Percentiles rank a stretch among this genome's conserved stretches.
phyloP scores from a whole-genome alignment of 169 alveolate genomes.

The Plasmodium reichenowi region DNA sequence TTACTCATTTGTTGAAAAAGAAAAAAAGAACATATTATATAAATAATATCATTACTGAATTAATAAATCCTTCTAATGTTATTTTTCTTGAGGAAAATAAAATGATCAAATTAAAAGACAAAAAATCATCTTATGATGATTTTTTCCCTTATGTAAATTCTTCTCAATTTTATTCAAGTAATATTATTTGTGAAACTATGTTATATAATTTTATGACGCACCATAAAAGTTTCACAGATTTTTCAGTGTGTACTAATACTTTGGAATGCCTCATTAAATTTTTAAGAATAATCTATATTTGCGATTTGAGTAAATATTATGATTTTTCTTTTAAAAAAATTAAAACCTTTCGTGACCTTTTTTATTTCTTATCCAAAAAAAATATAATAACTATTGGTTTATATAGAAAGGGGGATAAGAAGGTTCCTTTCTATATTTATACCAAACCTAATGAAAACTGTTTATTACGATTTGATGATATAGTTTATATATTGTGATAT shows the following conservation, averaged over 20 bases:
- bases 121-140: slow-evolving; percentile 70
- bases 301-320: slow-evolving; percentile 41
- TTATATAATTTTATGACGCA: slow-evolving; percentile 61
- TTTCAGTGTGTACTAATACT: slow-evolving; percentile 69
- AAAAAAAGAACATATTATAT: slow-evolving; percentile 36
- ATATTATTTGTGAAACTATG: slow-evolving; percentile 71
- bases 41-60: slow-evolving; percentile 72
- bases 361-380: slow-evolving; percentile 44
- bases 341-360: slow-evolving; percentile 53
- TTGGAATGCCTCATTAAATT: slow-evolving; percentile 48
- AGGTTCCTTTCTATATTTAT: slow-evolving; percentile 57
- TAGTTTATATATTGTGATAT: slow-evolving; percentile 41
- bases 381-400: slow-evolving; percentile 53
- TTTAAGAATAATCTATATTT: slow-evolving; percentile 34
- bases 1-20: slow-evolving; percentile 38
- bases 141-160: slow-evolving; percentile 72
- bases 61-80: slow-evolving; percentile 61
- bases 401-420: slow-evolving; percentile 59
- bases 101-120: slow-evolving; percentile 67
- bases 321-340: slow-evolving; percentile 69
- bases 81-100: slow-evolving; percentile 74
- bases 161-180: slow-evolving; percentile 55
- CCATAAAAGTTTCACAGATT: slow-evolving; percentile 70
- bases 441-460: slow-evolving; percentile 68
- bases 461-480: slow-evolving; percentile 47